phyloP scores from a whole-genome alignment of 2,329 filamentous ascomycete genomes.

The Curvularia sp. region DNA sequence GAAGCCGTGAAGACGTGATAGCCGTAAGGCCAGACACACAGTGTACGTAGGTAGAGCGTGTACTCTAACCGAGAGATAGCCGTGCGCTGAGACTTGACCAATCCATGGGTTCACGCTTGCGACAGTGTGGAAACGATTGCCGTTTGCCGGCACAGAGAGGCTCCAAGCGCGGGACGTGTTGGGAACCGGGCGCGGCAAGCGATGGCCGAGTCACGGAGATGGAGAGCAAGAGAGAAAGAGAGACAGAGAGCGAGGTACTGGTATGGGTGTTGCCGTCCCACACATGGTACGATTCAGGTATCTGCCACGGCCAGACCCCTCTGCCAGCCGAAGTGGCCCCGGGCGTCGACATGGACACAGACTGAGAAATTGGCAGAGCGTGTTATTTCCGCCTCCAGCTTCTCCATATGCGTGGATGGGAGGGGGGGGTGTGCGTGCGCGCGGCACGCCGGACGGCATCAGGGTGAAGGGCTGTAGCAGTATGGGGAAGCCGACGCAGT shows the following conservation, averaged over 20 bases:
- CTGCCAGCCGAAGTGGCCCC: constrained; percentile 8
- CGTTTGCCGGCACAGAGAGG: constrained; percentile 13
- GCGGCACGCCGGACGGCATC: neutral
- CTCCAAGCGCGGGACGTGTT: constrained; percentile 8
- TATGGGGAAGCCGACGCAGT: constrained; percentile 6
- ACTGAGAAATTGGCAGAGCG: neutral
- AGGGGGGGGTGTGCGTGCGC: neutral
- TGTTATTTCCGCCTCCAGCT: constrained; percentile 1
- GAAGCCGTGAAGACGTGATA: constrained; percentile 25
- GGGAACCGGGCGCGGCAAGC: constrained; percentile 7
- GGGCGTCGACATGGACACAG: neutral
- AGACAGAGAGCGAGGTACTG: constrained; percentile 6
- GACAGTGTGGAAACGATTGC: constrained; percentile 16
- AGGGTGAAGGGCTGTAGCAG: neutral
- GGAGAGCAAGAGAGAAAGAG: constrained; percentile 12
- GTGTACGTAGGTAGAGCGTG: neutral
- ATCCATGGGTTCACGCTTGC: constrained; percentile 19
- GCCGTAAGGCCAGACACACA: constrained; percentile 20
- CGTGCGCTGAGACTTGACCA: constrained; percentile 39
- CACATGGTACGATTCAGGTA: constrained; percentile 16
- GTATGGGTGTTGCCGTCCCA: constrained; percentile 18
- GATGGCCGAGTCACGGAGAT: constrained; percentile 7
- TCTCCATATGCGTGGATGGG: neutral
- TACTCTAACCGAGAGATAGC: constrained; percentile 20
- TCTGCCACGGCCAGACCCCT: constrained; percentile 11